phyloP scores from a whole-genome alignment of 805 yeast species.

The Yarrowia bubula region DNA sequence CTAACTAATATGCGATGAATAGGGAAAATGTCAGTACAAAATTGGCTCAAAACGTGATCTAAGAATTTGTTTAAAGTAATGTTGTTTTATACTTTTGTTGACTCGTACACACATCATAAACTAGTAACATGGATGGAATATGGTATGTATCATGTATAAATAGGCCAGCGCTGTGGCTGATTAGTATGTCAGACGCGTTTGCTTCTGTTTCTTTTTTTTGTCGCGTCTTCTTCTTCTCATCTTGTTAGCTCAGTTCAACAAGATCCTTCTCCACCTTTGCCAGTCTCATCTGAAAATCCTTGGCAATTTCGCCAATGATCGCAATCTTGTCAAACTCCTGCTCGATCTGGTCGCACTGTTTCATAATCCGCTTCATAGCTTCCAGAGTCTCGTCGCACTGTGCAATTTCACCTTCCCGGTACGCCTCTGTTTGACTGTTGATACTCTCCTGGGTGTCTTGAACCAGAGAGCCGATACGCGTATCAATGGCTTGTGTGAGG shows the following conservation, averaged over 20 bases:
- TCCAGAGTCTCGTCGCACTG: conserved; percentile 37
- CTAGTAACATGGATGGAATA: too few species aligned
- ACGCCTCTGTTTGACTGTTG: conserved; percentile 23
- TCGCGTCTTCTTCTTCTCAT: too few species aligned
- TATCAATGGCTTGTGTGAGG: conserved; percentile 11
- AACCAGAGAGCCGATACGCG: conserved; percentile 31
- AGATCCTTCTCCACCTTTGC: neutral
- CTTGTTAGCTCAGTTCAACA: neutral
- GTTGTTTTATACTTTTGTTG: too few species aligned
- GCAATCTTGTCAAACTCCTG: conserved; percentile 52
- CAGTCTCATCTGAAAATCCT: conserved; percentile 39
- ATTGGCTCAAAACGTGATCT: too few species aligned
- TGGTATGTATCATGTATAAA: too few species aligned
- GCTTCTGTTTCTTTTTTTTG: too few species aligned
- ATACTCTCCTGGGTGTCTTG: conserved; percentile 30
- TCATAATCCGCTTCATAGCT: conserved; percentile 41
- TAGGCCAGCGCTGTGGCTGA: too few species aligned
- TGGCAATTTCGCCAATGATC: conserved; percentile 48
- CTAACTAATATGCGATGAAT: too few species aligned
- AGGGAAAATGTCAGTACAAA: too few species aligned
- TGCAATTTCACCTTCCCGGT: conserved; percentile 28
- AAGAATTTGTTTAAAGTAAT: too few species aligned
- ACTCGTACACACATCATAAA: too few species aligned
- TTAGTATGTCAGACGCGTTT: too few species aligned
- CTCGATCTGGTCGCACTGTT: conserved; percentile 52